These are phyloP conservation scores for Pleurotus tuoliensis DNA, from an alignment of 768 basidiomycete genomes.

Conservation along the genomic window DNA sequence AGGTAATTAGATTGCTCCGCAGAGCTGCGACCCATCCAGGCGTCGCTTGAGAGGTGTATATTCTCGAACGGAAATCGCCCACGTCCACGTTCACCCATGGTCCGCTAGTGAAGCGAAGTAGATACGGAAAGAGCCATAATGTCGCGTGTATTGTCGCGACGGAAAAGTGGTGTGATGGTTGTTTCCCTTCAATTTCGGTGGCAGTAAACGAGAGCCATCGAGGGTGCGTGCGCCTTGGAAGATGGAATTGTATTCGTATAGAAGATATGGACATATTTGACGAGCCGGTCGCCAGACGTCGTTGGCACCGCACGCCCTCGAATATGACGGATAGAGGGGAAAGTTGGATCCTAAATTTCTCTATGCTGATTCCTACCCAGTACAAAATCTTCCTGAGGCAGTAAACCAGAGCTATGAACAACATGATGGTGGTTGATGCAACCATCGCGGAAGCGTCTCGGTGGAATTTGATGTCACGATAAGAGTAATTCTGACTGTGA, in stretches of 20 bases:
- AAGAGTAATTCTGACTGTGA: background rate
- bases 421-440: too few relatives aligned
- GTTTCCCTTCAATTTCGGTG: constrained; percentile 26
- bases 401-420: too few relatives aligned
- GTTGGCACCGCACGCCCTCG: background rate
- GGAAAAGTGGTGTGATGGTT: constrained; percentile 20
- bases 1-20: constrained; percentile 32
- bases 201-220: constrained; percentile 27
- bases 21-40: constrained; percentile 34
- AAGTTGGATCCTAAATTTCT: background rate
- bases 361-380: background rate
- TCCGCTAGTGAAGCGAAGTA: constrained; percentile 32
- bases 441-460: too few relatives aligned
- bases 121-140: constrained; percentile 35
- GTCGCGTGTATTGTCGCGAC: constrained; percentile 17
- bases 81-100: constrained; percentile 30
- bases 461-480: too few relatives aligned
- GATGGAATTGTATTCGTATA: constrained; percentile 21
- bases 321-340: background rate
- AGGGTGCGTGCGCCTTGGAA: constrained; percentile 23
- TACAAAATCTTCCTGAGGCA: too few relatives aligned
- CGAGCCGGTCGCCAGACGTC: background rate
- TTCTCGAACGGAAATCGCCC: constrained; percentile 30
- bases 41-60: constrained; percentile 27
- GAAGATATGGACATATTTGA: constrained; percentile 11